Base-by-base conservation (phyloP, 2,329 filamentous ascomycete species). In the Claviceps sp. region DNA sequence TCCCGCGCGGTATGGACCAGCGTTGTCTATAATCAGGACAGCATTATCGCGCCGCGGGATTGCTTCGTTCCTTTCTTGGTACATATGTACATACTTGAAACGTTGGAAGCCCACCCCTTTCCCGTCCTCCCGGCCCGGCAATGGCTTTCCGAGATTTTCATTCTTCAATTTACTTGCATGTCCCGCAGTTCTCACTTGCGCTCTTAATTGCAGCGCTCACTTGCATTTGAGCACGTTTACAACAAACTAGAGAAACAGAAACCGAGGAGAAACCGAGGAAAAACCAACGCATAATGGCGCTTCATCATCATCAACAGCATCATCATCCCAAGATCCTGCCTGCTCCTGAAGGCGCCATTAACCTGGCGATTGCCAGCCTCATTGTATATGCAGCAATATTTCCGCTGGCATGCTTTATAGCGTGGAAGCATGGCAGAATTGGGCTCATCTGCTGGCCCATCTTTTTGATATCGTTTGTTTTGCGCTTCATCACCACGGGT, bases 81-180 rank as follows among this genome's bases (percentile, higher is more conserved):
- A 30, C 26, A 26, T 22, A 22, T 3, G 3, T 26, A 26, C 24
- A 30, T 34, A 11, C 30, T 34, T 34, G 30, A 34, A 34, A 34
- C 30, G 30, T 34, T 34, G 30, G 9, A 69, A 20, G 69, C 67
- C 52, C 77, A 74, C 48, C 88, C 73, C 61, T 82, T 79, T 5
- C 70, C 71, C 24, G 85, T 65, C 5, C 86, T 78, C 51, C 78
- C 74, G 1, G 79, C 79, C 6, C n/a, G 45, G 30, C 30, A 13
- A 37, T 22, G 45, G 44, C 4, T 9, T 36, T 9, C 13, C n/a
- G n/a, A 44, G 42, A 30, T 42, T 42, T 22, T 42, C 18, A 22
- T 22, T 20, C 24, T 47, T 47, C 30, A 20, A 14, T 34, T 4
- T 13, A 8, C 11, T 37, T 36, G 9, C 30, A 20, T 34, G 30